phyloP scores from a whole-genome alignment of 2,329 filamentous ascomycete species.

The Scedosporium boydii region DNA sequence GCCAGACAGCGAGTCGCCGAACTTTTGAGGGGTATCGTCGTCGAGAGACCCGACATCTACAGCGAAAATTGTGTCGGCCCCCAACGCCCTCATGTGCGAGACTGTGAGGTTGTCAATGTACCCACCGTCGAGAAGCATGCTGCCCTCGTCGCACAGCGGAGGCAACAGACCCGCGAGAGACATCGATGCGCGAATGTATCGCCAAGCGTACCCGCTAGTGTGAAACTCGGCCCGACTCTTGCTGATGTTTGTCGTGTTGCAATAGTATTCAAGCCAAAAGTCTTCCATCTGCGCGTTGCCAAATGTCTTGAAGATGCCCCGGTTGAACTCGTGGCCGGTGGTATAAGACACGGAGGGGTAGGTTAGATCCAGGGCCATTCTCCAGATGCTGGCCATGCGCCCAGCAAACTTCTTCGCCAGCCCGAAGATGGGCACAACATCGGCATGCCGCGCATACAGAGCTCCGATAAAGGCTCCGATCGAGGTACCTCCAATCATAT shows the following conservation, averaged over 20 bases:
- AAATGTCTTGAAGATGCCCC: conserved; percentile 97
- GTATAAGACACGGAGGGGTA: conserved; percentile 97
- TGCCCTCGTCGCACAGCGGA: conserved; percentile 91
- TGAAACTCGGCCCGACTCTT: conserved; percentile 88
- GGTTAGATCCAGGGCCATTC: conserved; percentile 91
- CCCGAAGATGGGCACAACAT: conserved; percentile 94
- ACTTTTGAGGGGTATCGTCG: conserved; percentile 82
- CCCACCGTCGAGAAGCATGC: conserved; percentile 91
- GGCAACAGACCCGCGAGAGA: conserved; percentile 86
- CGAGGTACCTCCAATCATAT: conserved; percentile 89
- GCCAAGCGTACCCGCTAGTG: conserved; percentile 93
- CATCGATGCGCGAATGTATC: conserved; percentile 95
- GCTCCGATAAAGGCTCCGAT: conserved; percentile 95
- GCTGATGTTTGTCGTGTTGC: conserved; percentile 98
- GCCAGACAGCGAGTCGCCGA: conserved; percentile 88
- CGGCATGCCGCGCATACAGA: conserved; percentile 89
- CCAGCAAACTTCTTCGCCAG: conserved; percentile 95
- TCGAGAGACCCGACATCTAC: conserved; percentile 90
- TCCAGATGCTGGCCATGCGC: conserved; percentile 98
- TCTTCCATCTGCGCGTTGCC: conserved; percentile 96
- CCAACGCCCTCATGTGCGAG: conserved; percentile 90
- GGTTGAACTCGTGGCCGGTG: conserved; percentile 97
- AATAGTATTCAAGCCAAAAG: conserved; percentile 98
- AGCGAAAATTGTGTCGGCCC: conserved; percentile 89
- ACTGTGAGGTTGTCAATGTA: conserved; percentile 98